Conservation (phyloP, 495 filamentous ascomycete species). For the Tuber calosporum region DNA sequence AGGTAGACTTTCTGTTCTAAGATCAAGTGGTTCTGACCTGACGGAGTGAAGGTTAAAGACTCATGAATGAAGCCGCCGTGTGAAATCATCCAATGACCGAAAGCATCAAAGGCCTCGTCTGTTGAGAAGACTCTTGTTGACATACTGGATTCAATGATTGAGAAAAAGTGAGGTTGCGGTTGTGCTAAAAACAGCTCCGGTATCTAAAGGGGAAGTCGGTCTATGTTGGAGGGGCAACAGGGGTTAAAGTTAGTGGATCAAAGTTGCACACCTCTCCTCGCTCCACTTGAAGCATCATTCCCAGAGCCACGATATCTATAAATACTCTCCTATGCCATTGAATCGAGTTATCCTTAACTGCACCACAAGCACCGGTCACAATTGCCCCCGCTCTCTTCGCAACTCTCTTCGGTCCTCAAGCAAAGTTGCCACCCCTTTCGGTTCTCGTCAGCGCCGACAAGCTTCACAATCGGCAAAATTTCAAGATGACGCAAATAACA, state of each 20-base stretch:
- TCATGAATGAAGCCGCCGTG: slow-evolving; percentile 36
- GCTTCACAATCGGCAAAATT: background rate
- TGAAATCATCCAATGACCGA: slow-evolving; percentile 26
- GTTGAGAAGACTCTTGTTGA: slow-evolving; percentile 17
- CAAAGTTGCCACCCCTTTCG: slow-evolving; percentile 6
- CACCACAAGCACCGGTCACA: background rate
- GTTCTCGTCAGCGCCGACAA: background rate
- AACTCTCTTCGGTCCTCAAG: slow-evolving; percentile 14
- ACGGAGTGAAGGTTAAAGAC: slow-evolving; percentile 28
- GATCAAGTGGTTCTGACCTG: slow-evolving; percentile 9
- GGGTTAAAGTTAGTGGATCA: background rate
- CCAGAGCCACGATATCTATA: slow-evolving; percentile 6
- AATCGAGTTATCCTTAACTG: slow-evolving; percentile 7
- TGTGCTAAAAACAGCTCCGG: background rate
- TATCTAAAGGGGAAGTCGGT: background rate
- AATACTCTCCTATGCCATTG: slow-evolving; percentile 22
- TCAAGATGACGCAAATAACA: slow-evolving; percentile 9
- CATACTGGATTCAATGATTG: slow-evolving; percentile 11
- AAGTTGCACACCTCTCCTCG: background rate
- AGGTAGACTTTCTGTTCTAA: background rate
- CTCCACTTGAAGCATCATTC: background rate
- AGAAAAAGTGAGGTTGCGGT: slow-evolving; percentile 14
- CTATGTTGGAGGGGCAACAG: background rate
- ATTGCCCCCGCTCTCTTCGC: background rate
- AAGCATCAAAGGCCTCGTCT: slow-evolving; percentile 18